Conservation (phyloP, 495 filamentous ascomycete genomes). For the Annulohypoxylon stygium region DNA sequence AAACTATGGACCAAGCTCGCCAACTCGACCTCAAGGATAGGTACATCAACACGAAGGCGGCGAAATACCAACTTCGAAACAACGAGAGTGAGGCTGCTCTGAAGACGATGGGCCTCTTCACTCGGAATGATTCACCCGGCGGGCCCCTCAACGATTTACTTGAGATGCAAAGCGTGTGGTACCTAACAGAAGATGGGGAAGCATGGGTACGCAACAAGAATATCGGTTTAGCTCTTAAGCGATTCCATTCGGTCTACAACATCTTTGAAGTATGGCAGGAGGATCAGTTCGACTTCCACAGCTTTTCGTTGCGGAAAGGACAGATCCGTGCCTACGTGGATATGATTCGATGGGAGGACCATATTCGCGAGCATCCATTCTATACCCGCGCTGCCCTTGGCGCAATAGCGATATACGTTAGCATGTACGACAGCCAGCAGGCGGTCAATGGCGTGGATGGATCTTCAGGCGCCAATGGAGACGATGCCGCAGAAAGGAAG, state of each 20-base stretch:
- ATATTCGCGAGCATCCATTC: conserved; percentile 90
- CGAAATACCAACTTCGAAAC: conserved; percentile 96
- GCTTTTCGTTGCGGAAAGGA: conserved; percentile 93
- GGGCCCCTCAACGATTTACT: conserved; percentile 91
- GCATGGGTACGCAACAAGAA: conserved; percentile 87
- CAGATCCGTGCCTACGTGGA: conserved; percentile 95
- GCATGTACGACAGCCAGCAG: conserved; percentile 81
- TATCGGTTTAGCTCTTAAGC: conserved; percentile 88
- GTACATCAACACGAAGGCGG: conserved; percentile 97
- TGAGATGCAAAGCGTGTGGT: conserved; percentile 99
- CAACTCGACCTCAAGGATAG: conserved; percentile 88
- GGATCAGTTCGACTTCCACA: conserved; percentile 99
- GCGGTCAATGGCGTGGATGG: conserved; percentile 67
- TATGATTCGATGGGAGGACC: conserved; percentile 96
- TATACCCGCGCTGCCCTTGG: conserved; percentile 87
- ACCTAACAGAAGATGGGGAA: conserved; percentile 93
- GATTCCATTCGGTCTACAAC: conserved; percentile 85
- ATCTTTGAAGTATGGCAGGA: conserved; percentile 98
- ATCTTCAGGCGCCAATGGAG: conserved; percentile 62
- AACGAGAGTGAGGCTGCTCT: conserved; percentile 87
- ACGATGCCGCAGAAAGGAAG: conserved; percentile 81
- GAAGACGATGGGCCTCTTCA: conserved; percentile 94
- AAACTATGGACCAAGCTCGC: conserved; percentile 89
- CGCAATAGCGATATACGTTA: conserved; percentile 83
- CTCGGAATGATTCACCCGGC: conserved; percentile 83